These are phyloP conservation scores for Amphicarpaea edgeworthii DNA, from an alignment of 306 rosid genomes.

Conservation along the genomic window DNA sequence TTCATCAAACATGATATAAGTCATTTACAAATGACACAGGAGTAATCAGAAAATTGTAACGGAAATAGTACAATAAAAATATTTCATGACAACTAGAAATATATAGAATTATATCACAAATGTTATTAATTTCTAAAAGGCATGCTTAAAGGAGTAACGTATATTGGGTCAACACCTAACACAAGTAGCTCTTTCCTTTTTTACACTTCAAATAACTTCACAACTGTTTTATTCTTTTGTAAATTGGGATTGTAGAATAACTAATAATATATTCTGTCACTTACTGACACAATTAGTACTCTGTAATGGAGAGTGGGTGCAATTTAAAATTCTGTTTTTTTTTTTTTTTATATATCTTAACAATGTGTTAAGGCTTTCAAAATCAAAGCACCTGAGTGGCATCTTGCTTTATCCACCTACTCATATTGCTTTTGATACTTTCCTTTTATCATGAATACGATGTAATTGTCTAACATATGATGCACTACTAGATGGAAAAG, in stretches of 20 bases:
- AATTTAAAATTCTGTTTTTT: slow-evolving; percentile 31
- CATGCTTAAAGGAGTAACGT: neutral
- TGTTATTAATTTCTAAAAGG: neutral
- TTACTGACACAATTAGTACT: neutral
- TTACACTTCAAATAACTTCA: slow-evolving; percentile 2
- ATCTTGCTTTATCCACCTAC: slow-evolving; percentile 30
- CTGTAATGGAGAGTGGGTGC: slow-evolving; percentile 26
- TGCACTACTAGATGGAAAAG: slow-evolving; percentile 20
- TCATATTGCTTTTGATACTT: slow-evolving; percentile 22
- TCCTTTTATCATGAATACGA: slow-evolving; percentile 32
- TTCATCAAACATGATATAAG: too few species aligned
- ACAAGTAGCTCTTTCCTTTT: slow-evolving; percentile 21
- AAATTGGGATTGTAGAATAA: slow-evolving; percentile 34
- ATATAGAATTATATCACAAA: neutral
- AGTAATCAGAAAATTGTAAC: neutral
- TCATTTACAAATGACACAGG: neutral
- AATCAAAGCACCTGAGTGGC: slow-evolving; percentile 38
- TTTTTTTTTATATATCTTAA: slow-evolving; percentile 20
- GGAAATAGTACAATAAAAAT: neutral
- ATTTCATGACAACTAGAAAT: neutral
- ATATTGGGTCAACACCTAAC: neutral
- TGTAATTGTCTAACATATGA: slow-evolving; percentile 18
- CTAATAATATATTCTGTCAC: neutral
- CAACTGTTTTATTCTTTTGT: slow-evolving; percentile 2
- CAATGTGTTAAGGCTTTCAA: slow-evolving; percentile 21